phyloP scores from a whole-genome alignment of 2,329 filamentous ascomycete genomes.

The Colletotrichum higginsianum region DNA sequence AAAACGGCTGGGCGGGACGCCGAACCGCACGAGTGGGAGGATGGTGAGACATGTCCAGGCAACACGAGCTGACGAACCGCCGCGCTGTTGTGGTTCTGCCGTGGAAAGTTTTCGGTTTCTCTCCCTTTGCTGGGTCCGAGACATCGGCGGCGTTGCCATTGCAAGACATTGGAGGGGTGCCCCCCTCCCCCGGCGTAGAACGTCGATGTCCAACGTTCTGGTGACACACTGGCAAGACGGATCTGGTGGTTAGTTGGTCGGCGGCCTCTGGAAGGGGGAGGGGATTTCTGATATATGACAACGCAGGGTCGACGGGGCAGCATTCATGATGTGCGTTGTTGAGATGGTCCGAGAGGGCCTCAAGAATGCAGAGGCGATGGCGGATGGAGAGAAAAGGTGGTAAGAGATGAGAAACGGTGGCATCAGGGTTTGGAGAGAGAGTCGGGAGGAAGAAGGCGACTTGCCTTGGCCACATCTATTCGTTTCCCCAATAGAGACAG shows the following conservation, averaged over 20 bases:
- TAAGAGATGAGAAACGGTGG: too few species aligned
- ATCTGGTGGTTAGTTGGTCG: neutral
- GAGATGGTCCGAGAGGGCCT: neutral
- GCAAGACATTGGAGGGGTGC: conserved; percentile 6
- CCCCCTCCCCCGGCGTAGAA: conserved; percentile 13
- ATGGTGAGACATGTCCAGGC: conserved; percentile 23
- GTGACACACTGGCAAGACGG: conserved; percentile 11
- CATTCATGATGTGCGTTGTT: neutral
- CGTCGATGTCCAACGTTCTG: conserved; percentile 19
- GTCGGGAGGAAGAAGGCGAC: too few species aligned
- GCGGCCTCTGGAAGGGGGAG: neutral
- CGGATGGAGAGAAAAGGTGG: neutral
- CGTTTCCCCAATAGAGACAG: too few species aligned
- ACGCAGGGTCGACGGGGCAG: neutral
- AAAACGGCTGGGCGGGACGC: conserved; percentile 36
- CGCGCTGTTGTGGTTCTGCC: neutral
- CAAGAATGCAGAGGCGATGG: neutral
- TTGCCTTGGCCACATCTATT: too few species aligned
- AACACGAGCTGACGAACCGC: conserved; percentile 12
- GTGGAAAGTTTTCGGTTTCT: conserved; percentile 6
- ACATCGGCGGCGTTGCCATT: conserved; percentile 9
- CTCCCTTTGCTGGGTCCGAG: conserved; percentile 29
- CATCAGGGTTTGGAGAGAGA: neutral
- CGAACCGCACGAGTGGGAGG: conserved; percentile 34
- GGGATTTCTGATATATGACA: conserved; percentile 5